These are phyloP conservation scores for Quambalaria eucalypti DNA, from an alignment of 1,284 basidiomycete species.

Conservation along the genomic window DNA sequence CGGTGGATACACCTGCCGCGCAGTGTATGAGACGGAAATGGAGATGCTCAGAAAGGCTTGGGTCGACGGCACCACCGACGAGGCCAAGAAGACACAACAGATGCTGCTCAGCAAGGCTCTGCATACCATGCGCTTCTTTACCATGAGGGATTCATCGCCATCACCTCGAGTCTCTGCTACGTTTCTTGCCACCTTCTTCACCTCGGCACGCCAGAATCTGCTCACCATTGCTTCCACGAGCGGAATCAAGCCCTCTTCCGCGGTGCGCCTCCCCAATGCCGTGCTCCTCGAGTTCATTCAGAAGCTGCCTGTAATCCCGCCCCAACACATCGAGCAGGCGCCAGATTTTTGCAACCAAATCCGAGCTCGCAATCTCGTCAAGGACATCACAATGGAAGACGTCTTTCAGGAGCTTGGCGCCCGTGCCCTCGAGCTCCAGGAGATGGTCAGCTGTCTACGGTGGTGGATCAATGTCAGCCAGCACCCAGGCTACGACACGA, in stretches of 20 bases:
- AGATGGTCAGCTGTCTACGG: slow-evolving; percentile 71
- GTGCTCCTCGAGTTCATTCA: slow-evolving; percentile 70
- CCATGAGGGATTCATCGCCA: slow-evolving; percentile 40
- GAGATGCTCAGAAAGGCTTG: slow-evolving; percentile 47
- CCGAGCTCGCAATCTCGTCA: slow-evolving; percentile 63
- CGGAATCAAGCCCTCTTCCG: slow-evolving; percentile 63
- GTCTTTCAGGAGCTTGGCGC: slow-evolving; percentile 69
- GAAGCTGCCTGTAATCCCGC: slow-evolving; percentile 66
- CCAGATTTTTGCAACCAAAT: slow-evolving; percentile 60
- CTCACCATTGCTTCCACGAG: slow-evolving; percentile 71
- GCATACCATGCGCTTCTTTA: slow-evolving; percentile 61
- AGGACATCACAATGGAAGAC: slow-evolving; percentile 73
- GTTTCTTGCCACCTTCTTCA: slow-evolving; percentile 75
- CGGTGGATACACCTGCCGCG: slow-evolving; percentile 65
- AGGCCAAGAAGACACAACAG: slow-evolving; percentile 14
- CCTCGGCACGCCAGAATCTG: slow-evolving; percentile 51
- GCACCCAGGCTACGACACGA: slow-evolving; percentile 40
- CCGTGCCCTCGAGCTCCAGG: slow-evolving; percentile 63
- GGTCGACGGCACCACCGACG: slow-evolving; percentile 50
- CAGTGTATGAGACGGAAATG: slow-evolving; percentile 80
- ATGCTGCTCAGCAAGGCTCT: slow-evolving; percentile 54
- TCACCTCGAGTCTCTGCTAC: slow-evolving; percentile 70
- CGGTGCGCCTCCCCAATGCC: slow-evolving; percentile 70
- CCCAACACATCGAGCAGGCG: slow-evolving; percentile 60
- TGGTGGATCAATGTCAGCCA: slow-evolving; percentile 74